A percentile compares a stretch with the other conserved stretches of the same genome.
Evolutionary conservation across 352 stramenopile species (phyloP).

Genomic region (Phytophthora ramorum): DNA sequence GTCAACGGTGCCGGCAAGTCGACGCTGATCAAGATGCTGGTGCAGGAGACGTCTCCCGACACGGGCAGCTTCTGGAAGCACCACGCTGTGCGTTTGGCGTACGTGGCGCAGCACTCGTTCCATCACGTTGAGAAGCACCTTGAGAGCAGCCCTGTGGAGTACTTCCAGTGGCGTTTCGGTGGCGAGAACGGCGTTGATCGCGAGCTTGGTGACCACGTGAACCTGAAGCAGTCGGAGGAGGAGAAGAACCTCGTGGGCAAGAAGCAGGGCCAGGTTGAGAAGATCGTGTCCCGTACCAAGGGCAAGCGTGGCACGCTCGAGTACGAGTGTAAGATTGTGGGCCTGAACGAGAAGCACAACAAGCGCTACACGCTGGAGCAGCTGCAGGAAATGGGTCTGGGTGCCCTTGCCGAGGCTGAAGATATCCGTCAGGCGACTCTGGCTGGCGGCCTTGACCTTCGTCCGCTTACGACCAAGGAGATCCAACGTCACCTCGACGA

Average conservation of each 20-base stretch:
- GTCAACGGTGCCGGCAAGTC: slow-evolving; percentile 98
- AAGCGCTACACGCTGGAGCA: slow-evolving; percentile 75
- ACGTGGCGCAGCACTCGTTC: slow-evolving; percentile 98
- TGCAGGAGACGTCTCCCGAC: slow-evolving; percentile 81
- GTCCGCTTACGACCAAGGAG: slow-evolving; percentile 70
- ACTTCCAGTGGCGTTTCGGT: slow-evolving; percentile 98
- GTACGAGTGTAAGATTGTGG: slow-evolving; percentile 92
- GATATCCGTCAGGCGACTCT: slow-evolving; percentile 73
- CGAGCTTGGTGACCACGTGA: slow-evolving; percentile 88
- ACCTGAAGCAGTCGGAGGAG: slow-evolving; percentile 93
- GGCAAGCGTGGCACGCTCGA: slow-evolving; percentile 76
- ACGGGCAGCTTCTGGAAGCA: slow-evolving; percentile 83
- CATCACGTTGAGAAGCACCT: slow-evolving; percentile 97
- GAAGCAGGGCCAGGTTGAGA: slow-evolving; percentile 92
- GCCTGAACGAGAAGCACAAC: slow-evolving; percentile 69
- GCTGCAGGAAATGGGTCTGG: slow-evolving; percentile 71
- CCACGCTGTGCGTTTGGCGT: slow-evolving; percentile 94
- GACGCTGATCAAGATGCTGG: slow-evolving; percentile 97
- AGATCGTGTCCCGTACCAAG: slow-evolving; percentile 92
- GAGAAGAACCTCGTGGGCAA: slow-evolving; percentile 93
- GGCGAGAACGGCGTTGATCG: slow-evolving; percentile 96
- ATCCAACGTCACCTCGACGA: slow-evolving; percentile 82
- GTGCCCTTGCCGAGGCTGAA: slow-evolving; percentile 67
- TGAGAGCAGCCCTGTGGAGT: slow-evolving; percentile 95
- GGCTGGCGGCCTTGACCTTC: slow-evolving; percentile 59